Base-by-base conservation (phyloP, 257 asterid species). In the Scutellaria minor region DNA sequence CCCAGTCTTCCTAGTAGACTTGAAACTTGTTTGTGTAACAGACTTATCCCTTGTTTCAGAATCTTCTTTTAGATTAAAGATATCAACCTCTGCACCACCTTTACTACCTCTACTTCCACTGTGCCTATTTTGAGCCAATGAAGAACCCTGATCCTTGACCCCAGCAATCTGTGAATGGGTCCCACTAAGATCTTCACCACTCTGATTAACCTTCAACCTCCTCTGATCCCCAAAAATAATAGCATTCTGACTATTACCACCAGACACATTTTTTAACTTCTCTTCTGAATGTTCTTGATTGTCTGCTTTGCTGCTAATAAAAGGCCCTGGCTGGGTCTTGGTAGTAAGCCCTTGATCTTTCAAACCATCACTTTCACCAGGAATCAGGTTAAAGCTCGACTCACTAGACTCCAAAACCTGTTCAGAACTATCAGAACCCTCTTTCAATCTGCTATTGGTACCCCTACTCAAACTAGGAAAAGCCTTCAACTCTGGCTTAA, bases 321-420 rank as follows among this genome's bases (percentile, higher is more conserved):
- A 81, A 51, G 87, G 82, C 81, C 69, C 76, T 69, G 90, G 68
- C 75, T 68, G 87, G 70, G 80, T 71, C 79, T 77, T 81, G 18
- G 61, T 27, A 57, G 18, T 80, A 62, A 53, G 64, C 48, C 53
- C 72, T 71, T 79, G 83, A 79, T 82, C 82, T 78, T 79, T 88
- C 77, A 37, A 75, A 63, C 78, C 78, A 80, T 82, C 83, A 70
- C 59, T 63, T 52, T 75, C 92, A 59, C 54, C 60, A 9, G 78
- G 20, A 22, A 50, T 67, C 47, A 67, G 64, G 80, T 64, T 77
- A 59, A 82, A 84, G 76, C 52, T 74, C 14, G 80, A 79, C 42
- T 7, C 65, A 57, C 42, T 51, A 31, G 31, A 27, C 37, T 39
- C 61, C 39, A 5, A 5, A 61, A 39, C 15, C 50, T 61, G 66